Conservation (phyloP, 441 rosid species). For the Pelargonium cotyledonis region DNA sequence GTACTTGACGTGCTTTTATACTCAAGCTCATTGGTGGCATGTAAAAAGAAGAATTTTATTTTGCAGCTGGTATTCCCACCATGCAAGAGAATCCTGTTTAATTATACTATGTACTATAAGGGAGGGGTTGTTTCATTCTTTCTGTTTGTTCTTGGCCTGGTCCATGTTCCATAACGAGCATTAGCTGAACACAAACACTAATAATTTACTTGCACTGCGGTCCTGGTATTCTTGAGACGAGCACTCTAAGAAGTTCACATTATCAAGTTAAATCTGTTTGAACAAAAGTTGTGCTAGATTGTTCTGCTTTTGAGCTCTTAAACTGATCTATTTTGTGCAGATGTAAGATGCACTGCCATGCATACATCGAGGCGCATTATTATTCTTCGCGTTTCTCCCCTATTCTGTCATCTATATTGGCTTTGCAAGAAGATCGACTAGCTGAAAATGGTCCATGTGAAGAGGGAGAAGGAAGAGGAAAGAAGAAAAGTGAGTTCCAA, state of each 20-base stretch:
- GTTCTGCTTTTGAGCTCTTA: background rate
- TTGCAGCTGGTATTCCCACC: background rate
- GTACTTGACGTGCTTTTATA: background rate
- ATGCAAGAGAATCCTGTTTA: background rate
- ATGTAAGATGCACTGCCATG: background rate
- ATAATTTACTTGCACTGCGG: too few species aligned
- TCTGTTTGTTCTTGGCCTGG: background rate
- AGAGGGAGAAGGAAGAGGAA: conserved; percentile 52
- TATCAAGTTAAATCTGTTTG: too few species aligned
- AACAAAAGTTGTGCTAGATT: too few species aligned
- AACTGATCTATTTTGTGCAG: background rate
- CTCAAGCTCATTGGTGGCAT: background rate
- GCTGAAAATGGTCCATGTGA: conserved; percentile 5
- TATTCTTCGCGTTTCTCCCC: too few species aligned
- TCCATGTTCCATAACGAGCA: background rate
- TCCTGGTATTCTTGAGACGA: too few species aligned
- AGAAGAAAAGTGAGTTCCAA: conserved; percentile 53
- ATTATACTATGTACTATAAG: too few species aligned
- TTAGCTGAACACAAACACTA: background rate
- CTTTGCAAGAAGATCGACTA: too few species aligned
- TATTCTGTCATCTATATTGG: too few species aligned
- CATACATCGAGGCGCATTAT: too few species aligned
- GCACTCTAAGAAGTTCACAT: too few species aligned
- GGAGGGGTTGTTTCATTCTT: background rate
- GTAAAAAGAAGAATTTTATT: background rate